These are phyloP conservation scores for Pleurotus ostreatus DNA, from an alignment of 768 basidiomycete species.

Conservation along the genomic window DNA sequence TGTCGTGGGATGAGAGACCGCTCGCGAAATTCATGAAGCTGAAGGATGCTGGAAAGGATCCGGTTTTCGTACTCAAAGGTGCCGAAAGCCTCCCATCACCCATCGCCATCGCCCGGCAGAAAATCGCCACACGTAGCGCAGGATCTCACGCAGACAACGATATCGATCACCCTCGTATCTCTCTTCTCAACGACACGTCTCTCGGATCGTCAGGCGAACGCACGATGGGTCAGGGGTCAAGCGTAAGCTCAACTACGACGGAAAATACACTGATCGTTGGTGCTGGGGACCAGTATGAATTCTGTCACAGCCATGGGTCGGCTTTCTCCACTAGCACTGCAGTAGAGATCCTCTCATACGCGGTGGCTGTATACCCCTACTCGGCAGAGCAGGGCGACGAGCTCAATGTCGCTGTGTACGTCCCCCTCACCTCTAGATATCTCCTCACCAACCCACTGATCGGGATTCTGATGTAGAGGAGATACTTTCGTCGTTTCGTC, in stretches of 20 bases:
- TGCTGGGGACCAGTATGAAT: conserved; percentile 1
- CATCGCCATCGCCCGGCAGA: conserved; percentile 94
- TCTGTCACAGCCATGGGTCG: not conserved
- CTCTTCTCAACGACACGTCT: conserved; percentile 22
- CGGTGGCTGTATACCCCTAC: conserved; percentile 97
- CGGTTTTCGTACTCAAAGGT: conserved; percentile 97
- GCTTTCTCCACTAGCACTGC: conserved; percentile 12
- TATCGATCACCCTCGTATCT: conserved; percentile 36
- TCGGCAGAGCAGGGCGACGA: conserved; percentile 98
- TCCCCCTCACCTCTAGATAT: conserved; percentile 14
- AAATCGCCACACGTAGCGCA: conserved; percentile 86
- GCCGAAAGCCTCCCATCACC: conserved; percentile 97
- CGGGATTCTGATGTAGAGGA: conserved; percentile 44
- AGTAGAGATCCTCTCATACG: conserved; percentile 72
- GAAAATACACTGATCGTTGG: not conserved
- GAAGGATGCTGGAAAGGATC: conserved; percentile 95
- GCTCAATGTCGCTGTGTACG: conserved; percentile 95
- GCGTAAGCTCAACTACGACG: conserved; percentile 11
- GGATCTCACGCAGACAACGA: conserved; percentile 48
- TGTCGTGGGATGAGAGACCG: conserved; percentile 98
- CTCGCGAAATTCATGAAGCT: conserved; percentile 94
- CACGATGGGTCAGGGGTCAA: conserved; percentile 20
- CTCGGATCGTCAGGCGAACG: conserved; percentile 30
- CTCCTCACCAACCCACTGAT: conserved; percentile 2
- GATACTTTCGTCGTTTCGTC: conserved; percentile 92